phyloP scores from a whole-genome alignment of 495 filamentous ascomycete genomes.

The Neurospora tetrasperma region DNA sequence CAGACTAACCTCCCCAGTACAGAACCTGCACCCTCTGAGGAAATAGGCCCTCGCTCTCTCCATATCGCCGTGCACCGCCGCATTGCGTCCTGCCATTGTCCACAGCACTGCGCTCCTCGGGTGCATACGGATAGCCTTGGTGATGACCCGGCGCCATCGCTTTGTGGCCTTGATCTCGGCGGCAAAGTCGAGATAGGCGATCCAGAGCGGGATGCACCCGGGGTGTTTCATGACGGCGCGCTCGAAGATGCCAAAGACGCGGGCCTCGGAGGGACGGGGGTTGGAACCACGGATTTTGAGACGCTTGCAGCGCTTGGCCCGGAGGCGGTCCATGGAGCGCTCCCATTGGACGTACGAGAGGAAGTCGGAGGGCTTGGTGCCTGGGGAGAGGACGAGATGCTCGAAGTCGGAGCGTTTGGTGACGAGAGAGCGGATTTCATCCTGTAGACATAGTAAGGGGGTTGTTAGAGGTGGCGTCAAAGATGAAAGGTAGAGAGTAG shows the following conservation, averaged over 20 bases:
- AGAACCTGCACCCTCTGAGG: conserved; percentile 85
- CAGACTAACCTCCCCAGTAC: conserved; percentile 54
- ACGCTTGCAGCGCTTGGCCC: conserved; percentile 69
- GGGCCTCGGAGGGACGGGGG: conserved; percentile 58
- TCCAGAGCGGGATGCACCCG: conserved; percentile 77
- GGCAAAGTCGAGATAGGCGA: conserved; percentile 80
- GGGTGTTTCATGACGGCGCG: conserved; percentile 79
- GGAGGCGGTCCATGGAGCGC: conserved; percentile 75
- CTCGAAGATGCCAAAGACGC: conserved; percentile 82
- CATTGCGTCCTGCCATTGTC: conserved; percentile 70
- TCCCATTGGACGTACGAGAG: conserved; percentile 84
- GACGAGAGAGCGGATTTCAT: conserved; percentile 79
- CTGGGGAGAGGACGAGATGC: conserved; percentile 75
- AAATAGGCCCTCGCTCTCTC: conserved; percentile 66
- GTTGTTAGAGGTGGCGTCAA: conserved; percentile 2
- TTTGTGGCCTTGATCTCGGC: conserved; percentile 65
- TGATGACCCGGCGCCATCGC: conserved; percentile 68
- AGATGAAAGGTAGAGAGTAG: neutral
- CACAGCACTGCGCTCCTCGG: conserved; percentile 77
- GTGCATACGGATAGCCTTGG: conserved; percentile 68
- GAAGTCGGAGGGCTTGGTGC: conserved; percentile 65
- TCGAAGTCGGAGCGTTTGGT: conserved; percentile 89
- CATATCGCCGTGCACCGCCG: conserved; percentile 77
- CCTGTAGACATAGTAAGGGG: conserved; percentile 30
- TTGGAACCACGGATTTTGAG: conserved; percentile 56